phyloP scores from a whole-genome alignment of 345 rosid genomes.

The Cardiospermum halicacabum region DNA sequence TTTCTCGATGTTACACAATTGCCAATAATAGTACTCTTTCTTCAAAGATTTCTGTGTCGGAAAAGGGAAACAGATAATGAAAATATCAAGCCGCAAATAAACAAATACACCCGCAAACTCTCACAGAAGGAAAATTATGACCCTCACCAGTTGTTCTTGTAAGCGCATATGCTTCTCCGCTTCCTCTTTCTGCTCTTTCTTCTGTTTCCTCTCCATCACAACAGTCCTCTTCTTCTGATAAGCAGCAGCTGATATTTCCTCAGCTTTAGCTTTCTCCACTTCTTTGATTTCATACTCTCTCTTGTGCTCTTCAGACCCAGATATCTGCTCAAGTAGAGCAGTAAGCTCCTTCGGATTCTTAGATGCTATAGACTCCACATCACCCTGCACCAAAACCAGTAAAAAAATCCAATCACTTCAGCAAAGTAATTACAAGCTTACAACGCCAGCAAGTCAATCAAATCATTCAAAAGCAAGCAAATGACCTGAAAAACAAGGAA shows the following conservation, averaged over 20 bases:
- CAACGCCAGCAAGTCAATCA: conserved; percentile 6
- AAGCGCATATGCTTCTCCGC: conserved; percentile 86
- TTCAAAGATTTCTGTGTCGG: conserved; percentile 81
- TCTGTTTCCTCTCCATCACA: conserved; percentile 84
- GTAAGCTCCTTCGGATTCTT: conserved; percentile 95
- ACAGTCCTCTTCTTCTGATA: conserved; percentile 83
- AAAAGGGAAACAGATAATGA: neutral
- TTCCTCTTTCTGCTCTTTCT: conserved; percentile 99
- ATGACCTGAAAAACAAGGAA: conserved; percentile 94
- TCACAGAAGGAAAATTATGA: conserved; percentile 7
- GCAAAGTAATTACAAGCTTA: neutral
- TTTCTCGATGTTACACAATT: conserved; percentile 68
- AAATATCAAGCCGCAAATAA: neutral
- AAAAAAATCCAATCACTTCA: neutral
- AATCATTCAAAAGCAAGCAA: neutral
- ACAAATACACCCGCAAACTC: neutral
- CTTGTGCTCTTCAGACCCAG: conserved; percentile 95
- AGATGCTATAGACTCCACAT: conserved; percentile 98
- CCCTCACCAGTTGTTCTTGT: conserved; percentile 82
- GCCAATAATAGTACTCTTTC: conserved; percentile 82
- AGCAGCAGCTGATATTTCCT: conserved; percentile 71
- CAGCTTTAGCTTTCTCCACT: conserved; percentile 73
- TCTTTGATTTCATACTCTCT: conserved; percentile 81
- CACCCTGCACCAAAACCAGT: conserved; percentile 51
- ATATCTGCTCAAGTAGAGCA: conserved; percentile 82